Base-by-base conservation (phyloP, 345 rosid species). In the Cardiospermum halicacabum region DNA sequence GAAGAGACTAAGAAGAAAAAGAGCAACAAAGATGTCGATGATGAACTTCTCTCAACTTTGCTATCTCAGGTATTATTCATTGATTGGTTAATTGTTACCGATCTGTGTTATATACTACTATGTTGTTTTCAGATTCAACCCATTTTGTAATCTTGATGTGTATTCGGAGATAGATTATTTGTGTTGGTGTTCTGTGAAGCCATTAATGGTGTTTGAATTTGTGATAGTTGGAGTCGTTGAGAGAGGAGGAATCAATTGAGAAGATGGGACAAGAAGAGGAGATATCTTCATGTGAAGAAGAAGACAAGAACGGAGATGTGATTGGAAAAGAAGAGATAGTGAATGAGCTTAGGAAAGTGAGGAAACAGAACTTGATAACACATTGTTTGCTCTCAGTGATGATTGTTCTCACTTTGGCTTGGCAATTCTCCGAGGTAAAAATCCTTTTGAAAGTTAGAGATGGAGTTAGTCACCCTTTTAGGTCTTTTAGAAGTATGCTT, bases 341-440 rank as follows among this genome's bases (percentile, higher is more conserved):
- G 6, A 85, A 86, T 61, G 96, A 85, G 78, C 81, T 92, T 27
- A 77, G 60, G 64, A 37, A 76, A 8, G 71, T 92, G 65, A 79
- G 75, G 84, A 78, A 62, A 78, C 98, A 92, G 83, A 92, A 89
- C 69, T 54, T 59, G 7, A 51, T 81, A 8, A 90, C 97, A 0
- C 96, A 93, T 63, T 69, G 87, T 65, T 85, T 93, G 5, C 79
- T 93, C 37, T 86, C 96, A 4, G 76, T 61, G 61, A 54, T 85
- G 88, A 86, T 89, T 64, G 75, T 82, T 30, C 76, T 93, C 27
- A 86, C 96, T 4, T 27, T 84, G 16, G 58, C 80, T 10, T 93
- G 98, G 96, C 97, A 90, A 72, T 57, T 86, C 30, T 90, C 98
- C 2, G 89, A 93, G 70, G 80, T 82, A 66, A 78, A 91, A 0